Base-by-base conservation (phyloP, 2,329 filamentous ascomycete species). In the Fusarium drepaniforme region DNA sequence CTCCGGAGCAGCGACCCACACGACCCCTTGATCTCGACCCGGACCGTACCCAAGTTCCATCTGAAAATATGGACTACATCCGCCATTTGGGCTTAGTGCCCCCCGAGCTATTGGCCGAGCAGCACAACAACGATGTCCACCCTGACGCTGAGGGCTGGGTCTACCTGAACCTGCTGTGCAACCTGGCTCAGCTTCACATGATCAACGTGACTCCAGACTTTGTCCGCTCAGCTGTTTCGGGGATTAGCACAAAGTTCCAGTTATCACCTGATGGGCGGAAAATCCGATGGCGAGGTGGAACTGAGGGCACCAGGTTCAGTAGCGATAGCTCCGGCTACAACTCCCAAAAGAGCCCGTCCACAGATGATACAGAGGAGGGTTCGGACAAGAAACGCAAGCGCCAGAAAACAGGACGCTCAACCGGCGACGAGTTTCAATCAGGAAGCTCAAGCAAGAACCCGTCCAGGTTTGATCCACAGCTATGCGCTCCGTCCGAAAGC, bases 161-260 rank as follows among this genome's bases (percentile, higher is more conserved):
- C 0, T 96, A 96, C 77, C 84, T 97, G 8, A 97, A 97, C 76
- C 84, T 97, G 1, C 86, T 97, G 2, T 92, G 92, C 80, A 95
- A 93, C 78, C 89, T 97, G 86, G 94, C 95, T 0, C 94, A 97
- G 82, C 85, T 97, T 21, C 94, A 97, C 77, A 96, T 95, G 0
- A 88, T 97, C 75, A 96, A 95, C 68, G 94, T 97, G 2, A 95
- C 94, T 0, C 88, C 92, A 0, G 91, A 93, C 33, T 96, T 96
- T 77, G 91, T 97, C 44, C 91, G 93, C 68, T 89, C 90, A 40
- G 93, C 95, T 0, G 87, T 97, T 2, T 85, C 86, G 1, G 90
- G 93, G 60, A 89, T 91, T 74, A 96, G 94, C 77, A 88, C 89
- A 23, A 93, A 93, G 76, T 92, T 97, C 62, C 93, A 97, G 80